phyloP scores from a whole-genome alignment of 805 yeast species.

The Lipomyces starkeyi region DNA sequence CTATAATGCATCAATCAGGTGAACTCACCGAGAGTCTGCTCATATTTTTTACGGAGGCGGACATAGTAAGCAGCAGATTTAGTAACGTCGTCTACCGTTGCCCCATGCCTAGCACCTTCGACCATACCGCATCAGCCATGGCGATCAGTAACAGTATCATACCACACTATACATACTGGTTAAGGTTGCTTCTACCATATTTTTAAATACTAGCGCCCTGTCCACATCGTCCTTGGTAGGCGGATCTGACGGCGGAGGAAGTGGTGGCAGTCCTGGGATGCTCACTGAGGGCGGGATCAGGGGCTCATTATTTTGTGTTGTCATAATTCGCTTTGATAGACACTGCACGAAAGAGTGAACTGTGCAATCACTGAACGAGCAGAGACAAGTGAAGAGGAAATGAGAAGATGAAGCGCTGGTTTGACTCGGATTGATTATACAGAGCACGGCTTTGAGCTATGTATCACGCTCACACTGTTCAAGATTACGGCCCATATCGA shows the following conservation, averaged over 20 bases:
- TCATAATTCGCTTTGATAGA: too few relatives aligned
- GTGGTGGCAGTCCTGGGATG: too few relatives aligned
- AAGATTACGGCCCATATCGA: too few relatives aligned
- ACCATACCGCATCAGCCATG: background rate
- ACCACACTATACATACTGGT: background rate
- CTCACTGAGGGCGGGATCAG: too few relatives aligned
- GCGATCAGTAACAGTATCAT: background rate
- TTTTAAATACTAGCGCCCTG: background rate
- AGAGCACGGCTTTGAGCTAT: too few relatives aligned
- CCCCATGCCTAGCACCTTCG: background rate
- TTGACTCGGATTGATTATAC: too few relatives aligned
- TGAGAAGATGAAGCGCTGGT: too few relatives aligned
- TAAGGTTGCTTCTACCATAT: background rate
- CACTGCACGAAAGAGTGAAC: too few relatives aligned
- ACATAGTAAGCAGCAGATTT: background rate
- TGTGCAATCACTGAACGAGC: too few relatives aligned
- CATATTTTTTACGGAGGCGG: background rate
- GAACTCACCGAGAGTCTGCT: background rate
- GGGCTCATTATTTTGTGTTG: too few relatives aligned
- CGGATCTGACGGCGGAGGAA: background rate
- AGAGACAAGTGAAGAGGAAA: too few relatives aligned
- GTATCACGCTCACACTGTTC: too few relatives aligned
- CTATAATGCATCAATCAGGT: background rate
- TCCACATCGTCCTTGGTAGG: slow-evolving; percentile 7
- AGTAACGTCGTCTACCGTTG: background rate